phyloP scores from a whole-genome alignment of 2,329 filamentous ascomycete genomes.

The Pseudocercospora cruenta region DNA sequence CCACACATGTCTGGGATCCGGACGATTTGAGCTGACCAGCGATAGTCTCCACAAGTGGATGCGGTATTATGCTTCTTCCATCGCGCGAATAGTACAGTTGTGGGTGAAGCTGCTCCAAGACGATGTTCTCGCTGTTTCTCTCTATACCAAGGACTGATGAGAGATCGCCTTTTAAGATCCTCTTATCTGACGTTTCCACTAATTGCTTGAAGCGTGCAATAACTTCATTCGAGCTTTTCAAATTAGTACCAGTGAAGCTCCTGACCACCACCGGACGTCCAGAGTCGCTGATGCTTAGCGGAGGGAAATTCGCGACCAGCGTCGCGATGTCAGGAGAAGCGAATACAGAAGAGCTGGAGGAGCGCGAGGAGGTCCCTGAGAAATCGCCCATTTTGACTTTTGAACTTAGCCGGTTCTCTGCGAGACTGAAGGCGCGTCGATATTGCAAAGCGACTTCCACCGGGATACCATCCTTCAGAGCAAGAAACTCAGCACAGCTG shows the following conservation, averaged over 20 bases:
- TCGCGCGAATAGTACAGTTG: constrained; percentile 25
- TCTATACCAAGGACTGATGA: constrained; percentile 23
- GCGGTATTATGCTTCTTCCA: constrained; percentile 25
- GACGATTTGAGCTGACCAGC: constrained; percentile 21
- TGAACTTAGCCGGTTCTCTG: background rate
- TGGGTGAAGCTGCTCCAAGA: constrained; percentile 19
- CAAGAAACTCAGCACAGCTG: background rate
- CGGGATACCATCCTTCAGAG: background rate
- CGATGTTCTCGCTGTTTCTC: constrained; percentile 17
- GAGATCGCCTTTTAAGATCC: constrained; percentile 18
- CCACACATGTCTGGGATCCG: constrained; percentile 19
- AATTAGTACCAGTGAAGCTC: constrained; percentile 27
- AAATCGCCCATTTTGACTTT: constrained; percentile 2
- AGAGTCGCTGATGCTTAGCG: constrained; percentile 25
- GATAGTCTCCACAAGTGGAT: constrained; percentile 23
- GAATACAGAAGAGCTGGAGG: constrained; percentile 31
- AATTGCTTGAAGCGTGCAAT: constrained; percentile 19
- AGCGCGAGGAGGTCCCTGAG: background rate
- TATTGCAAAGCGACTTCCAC: background rate
- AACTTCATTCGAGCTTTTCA: constrained; percentile 22
- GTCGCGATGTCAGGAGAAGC: constrained; percentile 33
- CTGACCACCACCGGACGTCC: constrained; percentile 28
- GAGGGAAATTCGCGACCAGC: constrained; percentile 32
- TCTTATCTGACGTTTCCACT: constrained; percentile 14
- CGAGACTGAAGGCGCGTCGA: background rate